Evolutionary conservation across 139 green algal genomes (phyloP), one percentile per base, ranked within the genome.

Genomic region (Marvania coccoides): DNA sequence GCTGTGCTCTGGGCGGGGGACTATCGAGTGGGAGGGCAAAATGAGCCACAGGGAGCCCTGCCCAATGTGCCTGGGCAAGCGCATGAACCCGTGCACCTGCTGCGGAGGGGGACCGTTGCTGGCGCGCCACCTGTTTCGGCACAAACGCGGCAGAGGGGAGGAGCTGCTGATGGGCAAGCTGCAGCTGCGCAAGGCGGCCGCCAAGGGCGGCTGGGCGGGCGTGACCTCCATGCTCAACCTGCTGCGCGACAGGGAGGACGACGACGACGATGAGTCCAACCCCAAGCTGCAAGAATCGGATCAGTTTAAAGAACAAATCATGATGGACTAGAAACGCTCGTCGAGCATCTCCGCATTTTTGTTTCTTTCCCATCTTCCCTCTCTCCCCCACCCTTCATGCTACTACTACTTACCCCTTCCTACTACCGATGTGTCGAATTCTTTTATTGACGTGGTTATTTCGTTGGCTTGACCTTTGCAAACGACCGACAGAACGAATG

Each of bases 21-120:
- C 39, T 13, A 67, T 79, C 23, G 61, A 70, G 26, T 79, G 67
- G 67, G 67, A 79, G 34, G 72, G 67, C 37, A 79, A 79, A 39
- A 77, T 69, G 72, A 40, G 30, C 28, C 60, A 76, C 42, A 47
- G 53, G 48, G 67, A 79, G 42, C 67, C 68, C 24, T 79, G 72
- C 26, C 72, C 72, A 12, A 63, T 71, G 59, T 78, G 71, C 46
- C 39, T 79, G 12, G 72, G 72, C 10, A 68, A 61, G 30, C 37
- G 72, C 23, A 65, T 69, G 38, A 64, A 69, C 34, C 29, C 29
- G 23, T 79, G 72, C 42, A 19, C 31, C 15, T 33, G 56, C 29
- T 79, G 72, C n/a, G 72, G 72, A 19, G 72, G 72, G 23, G 59
- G 34, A 24, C 48, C 58, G 12, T 65, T 71, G 33, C 38, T 64